Percentiles rank a stretch among this genome's conserved stretches.
Evolutionary conservation across 225 moss, liverwort and hornwort genomes (phyloP).

Genomic region (Bryum argenteum): DNA sequence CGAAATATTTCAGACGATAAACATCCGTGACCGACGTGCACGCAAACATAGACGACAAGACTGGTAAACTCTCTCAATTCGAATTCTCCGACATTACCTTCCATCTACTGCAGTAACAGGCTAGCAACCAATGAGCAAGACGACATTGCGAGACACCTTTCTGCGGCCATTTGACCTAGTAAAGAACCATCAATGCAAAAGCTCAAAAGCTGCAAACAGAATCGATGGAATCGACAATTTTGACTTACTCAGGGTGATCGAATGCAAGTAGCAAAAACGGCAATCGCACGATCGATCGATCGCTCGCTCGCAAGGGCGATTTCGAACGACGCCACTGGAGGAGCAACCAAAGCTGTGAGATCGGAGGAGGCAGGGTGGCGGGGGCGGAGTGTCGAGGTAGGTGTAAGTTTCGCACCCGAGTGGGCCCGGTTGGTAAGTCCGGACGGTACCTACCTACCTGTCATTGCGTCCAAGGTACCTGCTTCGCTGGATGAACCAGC

Average conservation of each 20-base stretch:
- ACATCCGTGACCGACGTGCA: slow-evolving; percentile 18
- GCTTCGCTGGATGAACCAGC: background rate
- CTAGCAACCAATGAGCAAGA: background rate
- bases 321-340: slow-evolving; percentile 1
- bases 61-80: slow-evolving; percentile 15
- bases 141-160: background rate
- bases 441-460: background rate
- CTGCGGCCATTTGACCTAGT: slow-evolving; percentile 1
- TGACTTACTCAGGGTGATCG: slow-evolving; percentile 1
- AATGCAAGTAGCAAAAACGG: background rate
- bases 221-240: background rate
- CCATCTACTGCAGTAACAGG: slow-evolving; percentile 33
- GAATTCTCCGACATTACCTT: background rate
- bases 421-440: slow-evolving; percentile 13
- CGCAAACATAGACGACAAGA: background rate
- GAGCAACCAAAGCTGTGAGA: background rate
- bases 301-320: background rate
- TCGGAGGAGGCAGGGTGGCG: background rate
- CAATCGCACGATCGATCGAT: background rate
- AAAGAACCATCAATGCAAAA: background rate
- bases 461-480: background rate
- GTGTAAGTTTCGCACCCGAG: background rate
- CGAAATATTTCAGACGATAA: slow-evolving; percentile 18
- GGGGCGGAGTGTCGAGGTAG: background rate
- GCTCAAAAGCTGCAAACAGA: background rate